Evolutionary conservation across 2,329 filamentous ascomycete species (phyloP), one percentile per base, ranked within the genome.

Genomic region (Ceratocystis destructans): DNA sequence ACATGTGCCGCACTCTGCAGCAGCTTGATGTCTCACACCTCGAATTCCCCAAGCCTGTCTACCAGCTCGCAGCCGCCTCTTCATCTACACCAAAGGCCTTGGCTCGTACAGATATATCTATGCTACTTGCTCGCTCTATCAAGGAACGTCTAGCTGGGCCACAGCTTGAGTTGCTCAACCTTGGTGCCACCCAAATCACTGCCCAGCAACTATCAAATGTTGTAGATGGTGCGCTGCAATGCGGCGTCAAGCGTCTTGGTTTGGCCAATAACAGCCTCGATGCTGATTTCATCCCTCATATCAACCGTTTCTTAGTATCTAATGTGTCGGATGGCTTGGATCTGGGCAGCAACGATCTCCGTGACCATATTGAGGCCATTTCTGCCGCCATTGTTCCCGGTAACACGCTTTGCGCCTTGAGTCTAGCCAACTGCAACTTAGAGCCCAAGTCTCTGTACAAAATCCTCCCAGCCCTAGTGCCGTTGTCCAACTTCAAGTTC

Each of bases 301-400:
- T 96, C 37, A 81, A 87, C 37, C 83, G 83, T 65, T 97, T 92
- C 73, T 75, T 97, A 22, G 82, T 84, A 33, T 85, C 85, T 25
- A 87, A 88, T 0, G 82, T 86, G 63, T 97, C 93, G 71, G 88
- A 95, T 74, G 93, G 90, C 5, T 79, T 99, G 3, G 94, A 97
- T 74, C 77, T 97, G 12, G 90, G 91, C 50, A 90, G 91, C 28
- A 97, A 97, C 71, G 84, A 94, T 70, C 74, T 87, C 20, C 75
- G 78, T 57, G 79, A 83, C 41, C 79, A 82, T 53, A 74, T 77
- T 3, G 77, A 80, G 22, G 75, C 81, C 25, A 79, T 81, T 64
- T 80, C 84, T 0, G 77, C 96, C 1, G 93, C 87, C 82, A 37
- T 68, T 28, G 53, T 20, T 12, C 64, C 64, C 3, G 61, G 64